Base-by-base conservation (phyloP, 345 rosid species). In the Litchi chinensis region DNA sequence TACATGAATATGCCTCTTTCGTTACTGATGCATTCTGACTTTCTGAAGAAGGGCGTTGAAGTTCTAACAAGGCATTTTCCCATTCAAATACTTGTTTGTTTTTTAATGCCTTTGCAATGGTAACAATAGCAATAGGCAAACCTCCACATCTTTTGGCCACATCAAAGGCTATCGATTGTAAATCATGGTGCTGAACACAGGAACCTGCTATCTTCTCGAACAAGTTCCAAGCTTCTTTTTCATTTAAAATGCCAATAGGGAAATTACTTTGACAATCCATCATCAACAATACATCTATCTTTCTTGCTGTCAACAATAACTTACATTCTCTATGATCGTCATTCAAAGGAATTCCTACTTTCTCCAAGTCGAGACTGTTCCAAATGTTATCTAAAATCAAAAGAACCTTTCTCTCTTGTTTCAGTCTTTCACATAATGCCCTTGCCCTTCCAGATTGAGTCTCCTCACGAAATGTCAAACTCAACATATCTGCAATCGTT, bases 161-260 rank as follows among this genome's bases (percentile, higher is more conserved):
- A 15, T 81, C 74, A 48, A 0, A 5, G 16, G 83, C 87, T 10
- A 65, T 6, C 22, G 79, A 3, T 8, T 0, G 32, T 54, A 86
- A 39, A 3, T 57, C 46, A 1, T 10, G 22, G 41, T 40, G 41
- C n/a, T 75, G 48, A 28, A 32, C 62, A 32, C 5, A 10, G 4
- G 44, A 71, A 8, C 84, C 82, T 1, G 76, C 83, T 10, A 11
- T 76, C 66, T 21, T 76, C 43, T 66, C 13, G 37, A 85, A 85
- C 15, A 85, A 37, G 5, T 56, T 37, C 84, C 86, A 70, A 3
- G 86, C 76, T 39, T 88, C 90, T 2, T 26, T 57, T 8, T 5
- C 73, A 6, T 5, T 0, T n/a, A 46, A 70, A n/a, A 5, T 4
- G 2, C 4, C 32, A 41, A 46, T 7, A 19, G 6, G 1, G 56